Evolutionary conservation across 768 basidiomycete genomes (phyloP), one percentile per base, ranked within the genome.

Genomic region (Stropharia rugosoannulata): DNA sequence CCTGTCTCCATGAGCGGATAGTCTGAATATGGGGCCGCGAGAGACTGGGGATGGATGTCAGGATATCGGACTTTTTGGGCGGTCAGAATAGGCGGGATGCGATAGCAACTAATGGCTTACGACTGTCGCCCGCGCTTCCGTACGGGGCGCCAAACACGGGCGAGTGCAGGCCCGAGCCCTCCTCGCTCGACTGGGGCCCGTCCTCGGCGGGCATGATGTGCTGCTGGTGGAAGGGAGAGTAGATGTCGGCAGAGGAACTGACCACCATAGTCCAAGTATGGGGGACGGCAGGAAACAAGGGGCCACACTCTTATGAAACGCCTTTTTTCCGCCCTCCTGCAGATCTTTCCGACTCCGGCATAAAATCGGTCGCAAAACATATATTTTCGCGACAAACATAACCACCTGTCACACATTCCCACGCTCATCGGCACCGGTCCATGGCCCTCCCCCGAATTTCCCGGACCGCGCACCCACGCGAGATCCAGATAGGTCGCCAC

Each of bases 151-250:
- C 75, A 71, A 86, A 86, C 50, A 84, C 79, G 61, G 89, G 88
- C 2, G 89, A 89, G 63, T 88, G 86, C 19, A 90, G 71, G 57
- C 85, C 87, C 50, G 88, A 89, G 66, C 85, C 83, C 64, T 89
- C 88, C 66, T 89, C 87, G 68, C 85, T 87, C 19, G 86, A 87
- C 71, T 84, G 86, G 42, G 80, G 79, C 38, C 85, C 81, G 64
- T 89, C 86, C 66, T 88, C 88, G 56, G 45, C 11, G 1, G 76
- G 70, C 57, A 77, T 73, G 69, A 80, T 76, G 56, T 22, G 22
- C 2, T 66, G 59, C 54, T 75, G 72, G 47, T 79, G 80, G 69
- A 83, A 84, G 15, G 83, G 79, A 11, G 83, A 74, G 66, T 80
- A 85, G 48, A 82, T 73, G 70, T 83, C 84, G 71, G 74, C 72